These are phyloP conservation scores for Saccharomyces hybrid DNA, from an alignment of 1,139 yeast species.

Conservation along the genomic window DNA sequence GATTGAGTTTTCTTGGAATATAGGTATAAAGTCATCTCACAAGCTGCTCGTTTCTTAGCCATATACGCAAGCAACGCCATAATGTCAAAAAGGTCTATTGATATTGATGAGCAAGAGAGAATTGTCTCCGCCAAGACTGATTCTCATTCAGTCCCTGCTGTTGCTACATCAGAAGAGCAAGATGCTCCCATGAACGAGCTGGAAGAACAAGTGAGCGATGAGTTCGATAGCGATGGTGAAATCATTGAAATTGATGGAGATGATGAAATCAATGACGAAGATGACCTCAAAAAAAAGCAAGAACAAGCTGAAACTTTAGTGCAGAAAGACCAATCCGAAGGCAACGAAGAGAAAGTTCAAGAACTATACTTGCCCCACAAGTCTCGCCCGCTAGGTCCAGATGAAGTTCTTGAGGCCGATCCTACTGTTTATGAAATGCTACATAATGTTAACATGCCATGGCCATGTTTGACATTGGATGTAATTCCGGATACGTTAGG, in stretches of 20 bases:
- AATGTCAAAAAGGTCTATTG: conserved; percentile 62
- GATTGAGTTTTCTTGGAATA: background rate
- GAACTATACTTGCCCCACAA: conserved; percentile 74
- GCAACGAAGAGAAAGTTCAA: conserved; percentile 26
- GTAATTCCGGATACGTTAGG: conserved; percentile 83
- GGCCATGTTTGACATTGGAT: conserved; percentile 95
- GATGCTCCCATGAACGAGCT: conserved; percentile 79
- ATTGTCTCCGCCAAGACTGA: conserved; percentile 35
- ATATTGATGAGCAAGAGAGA: conserved; percentile 33
- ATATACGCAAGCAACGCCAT: too few relatives aligned
- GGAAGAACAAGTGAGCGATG: conserved; percentile 94
- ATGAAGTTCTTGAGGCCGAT: conserved; percentile 94
- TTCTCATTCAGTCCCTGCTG: conserved; percentile 31
- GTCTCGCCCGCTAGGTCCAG: conserved; percentile 86
- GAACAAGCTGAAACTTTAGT: conserved; percentile 34
- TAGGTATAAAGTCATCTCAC: too few relatives aligned
- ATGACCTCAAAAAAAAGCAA: conserved; percentile 22
- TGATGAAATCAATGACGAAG: conserved; percentile 46
- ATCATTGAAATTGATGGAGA: conserved; percentile 72
- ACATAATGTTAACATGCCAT: conserved; percentile 86
- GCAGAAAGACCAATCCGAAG: conserved; percentile 27
- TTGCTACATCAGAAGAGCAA: conserved; percentile 28
- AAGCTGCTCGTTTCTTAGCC: too few relatives aligned
- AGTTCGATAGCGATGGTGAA: conserved; percentile 88
- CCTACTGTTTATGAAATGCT: conserved; percentile 94